phyloP scores from a whole-genome alignment of 2,329 filamentous ascomycete genomes.

The Arthrobotrys sphaeroides region DNA sequence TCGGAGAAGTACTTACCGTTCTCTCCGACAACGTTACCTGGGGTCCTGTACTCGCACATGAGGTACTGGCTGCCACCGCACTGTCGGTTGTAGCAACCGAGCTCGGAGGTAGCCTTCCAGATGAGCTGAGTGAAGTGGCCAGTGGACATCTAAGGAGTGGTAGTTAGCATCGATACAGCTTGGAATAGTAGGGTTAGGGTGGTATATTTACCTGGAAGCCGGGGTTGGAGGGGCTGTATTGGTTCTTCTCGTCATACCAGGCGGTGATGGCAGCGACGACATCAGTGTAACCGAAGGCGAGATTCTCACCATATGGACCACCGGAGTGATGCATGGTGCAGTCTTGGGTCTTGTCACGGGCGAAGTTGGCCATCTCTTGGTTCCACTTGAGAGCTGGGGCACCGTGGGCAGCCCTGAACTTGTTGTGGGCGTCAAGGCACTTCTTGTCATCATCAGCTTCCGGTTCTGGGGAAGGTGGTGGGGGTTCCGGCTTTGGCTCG shows the following conservation, averaged over 20 bases:
- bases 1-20: constrained; percentile 45
- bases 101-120: constrained; percentile 70
- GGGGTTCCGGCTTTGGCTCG: constrained; percentile 16
- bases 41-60: constrained; percentile 49
- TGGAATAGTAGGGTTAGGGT: not conserved
- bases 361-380: constrained; percentile 70
- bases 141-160: constrained; percentile 37
- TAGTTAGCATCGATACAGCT: constrained; percentile 8
- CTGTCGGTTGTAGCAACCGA: constrained; percentile 67
- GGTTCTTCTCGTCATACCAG: constrained; percentile 88
- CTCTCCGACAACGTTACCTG: constrained; percentile 45
- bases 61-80: constrained; percentile 43
- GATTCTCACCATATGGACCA: constrained; percentile 87
- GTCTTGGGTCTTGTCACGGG: constrained; percentile 70
- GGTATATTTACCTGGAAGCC: constrained; percentile 61
- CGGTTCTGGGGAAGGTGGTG: constrained; percentile 54
- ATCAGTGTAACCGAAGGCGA: constrained; percentile 73
- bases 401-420: constrained; percentile 84
- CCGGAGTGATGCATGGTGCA: constrained; percentile 78
- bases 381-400: constrained; percentile 74
- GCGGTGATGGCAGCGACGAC: constrained; percentile 77
- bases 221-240: constrained; percentile 68
- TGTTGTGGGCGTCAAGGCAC: constrained; percentile 80
- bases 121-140: constrained; percentile 69
- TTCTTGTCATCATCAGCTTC: constrained; percentile 41